Conservation (phyloP, 768 basidiomycete genomes). For the Tulasnella sp. region DNA sequence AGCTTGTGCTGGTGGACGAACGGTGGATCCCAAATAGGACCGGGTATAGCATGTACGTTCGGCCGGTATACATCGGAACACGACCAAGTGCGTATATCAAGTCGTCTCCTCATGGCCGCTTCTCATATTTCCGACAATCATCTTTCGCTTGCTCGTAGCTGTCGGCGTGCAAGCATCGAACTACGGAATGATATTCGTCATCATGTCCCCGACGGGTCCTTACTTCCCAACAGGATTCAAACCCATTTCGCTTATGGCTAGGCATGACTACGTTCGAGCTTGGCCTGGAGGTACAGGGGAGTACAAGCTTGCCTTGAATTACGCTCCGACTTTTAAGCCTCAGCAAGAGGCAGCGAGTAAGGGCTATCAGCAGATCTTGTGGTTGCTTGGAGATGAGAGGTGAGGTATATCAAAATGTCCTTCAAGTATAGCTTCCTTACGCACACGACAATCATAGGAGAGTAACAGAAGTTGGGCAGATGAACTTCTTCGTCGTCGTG, state of each 20-base stretch:
- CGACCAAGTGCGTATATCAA: conserved; percentile 3
- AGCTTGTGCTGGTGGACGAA: conserved; percentile 56
- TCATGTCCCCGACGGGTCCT: conserved; percentile 52
- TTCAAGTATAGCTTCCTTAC: conserved; percentile 20
- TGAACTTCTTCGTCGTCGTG: conserved; percentile 67
- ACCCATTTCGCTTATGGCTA: conserved; percentile 47
- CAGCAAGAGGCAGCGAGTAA: conserved; percentile 51
- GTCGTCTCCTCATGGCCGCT: background rate
- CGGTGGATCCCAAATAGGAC: conserved; percentile 71
- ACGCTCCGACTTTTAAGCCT: conserved; percentile 48
- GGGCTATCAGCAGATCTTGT: conserved; percentile 70
- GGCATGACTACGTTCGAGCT: conserved; percentile 73
- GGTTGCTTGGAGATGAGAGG: conserved; percentile 55
- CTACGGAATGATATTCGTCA: conserved; percentile 76
- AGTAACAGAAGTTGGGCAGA: conserved; percentile 50
- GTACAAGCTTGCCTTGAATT: conserved; percentile 55
- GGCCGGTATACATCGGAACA: conserved; percentile 54
- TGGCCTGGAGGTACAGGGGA: conserved; percentile 62
- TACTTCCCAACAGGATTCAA: conserved; percentile 41
- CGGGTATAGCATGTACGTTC: conserved; percentile 78
- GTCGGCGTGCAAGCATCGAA: conserved; percentile 60
- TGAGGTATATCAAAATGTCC: conserved; percentile 3
- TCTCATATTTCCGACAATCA: background rate
- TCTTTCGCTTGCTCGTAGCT: conserved; percentile 12
- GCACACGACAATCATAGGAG: conserved; percentile 17